Evolutionary conservation across 345 rosid genomes (phyloP).

Genomic region (Atalantia buxifolia): DNA sequence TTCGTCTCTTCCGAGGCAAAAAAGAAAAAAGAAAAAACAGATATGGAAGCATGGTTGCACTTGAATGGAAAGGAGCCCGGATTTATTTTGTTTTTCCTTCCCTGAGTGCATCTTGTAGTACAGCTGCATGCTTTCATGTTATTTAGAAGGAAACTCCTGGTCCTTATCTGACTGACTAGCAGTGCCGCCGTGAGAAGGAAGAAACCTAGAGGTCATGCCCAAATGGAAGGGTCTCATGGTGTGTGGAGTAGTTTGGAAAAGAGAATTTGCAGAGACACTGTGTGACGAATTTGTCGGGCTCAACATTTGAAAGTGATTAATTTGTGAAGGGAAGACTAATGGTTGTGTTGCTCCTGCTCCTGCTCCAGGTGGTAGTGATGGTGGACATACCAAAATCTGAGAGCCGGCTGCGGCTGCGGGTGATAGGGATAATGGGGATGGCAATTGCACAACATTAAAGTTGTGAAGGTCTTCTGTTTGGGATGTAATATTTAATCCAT

Average conservation of each 20-base stretch:
- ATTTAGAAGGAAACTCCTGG: slow-evolving; percentile 25
- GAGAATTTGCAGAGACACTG: slow-evolving; percentile 16
- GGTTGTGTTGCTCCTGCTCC: slow-evolving; percentile 30
- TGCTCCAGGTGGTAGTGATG: neutral
- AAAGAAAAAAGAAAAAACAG: neutral
- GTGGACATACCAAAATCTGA: slow-evolving; percentile 47
- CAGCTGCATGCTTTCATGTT: slow-evolving; percentile 2
- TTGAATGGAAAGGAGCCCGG: neutral
- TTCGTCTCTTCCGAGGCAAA: neutral
- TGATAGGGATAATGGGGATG: slow-evolving; percentile 44
- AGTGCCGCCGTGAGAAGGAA: slow-evolving; percentile 17
- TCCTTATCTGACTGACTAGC: slow-evolving; percentile 27
- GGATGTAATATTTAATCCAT: slow-evolving; percentile 26
- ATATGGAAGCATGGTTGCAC: slow-evolving; percentile 6
- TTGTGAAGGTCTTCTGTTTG: slow-evolving; percentile 30
- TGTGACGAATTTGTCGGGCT: slow-evolving; percentile 31
- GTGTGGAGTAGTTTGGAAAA: slow-evolving; percentile 13
- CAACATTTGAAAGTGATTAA: slow-evolving; percentile 52
- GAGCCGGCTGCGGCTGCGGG: slow-evolving; percentile 20
- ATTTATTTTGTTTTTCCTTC: neutral
- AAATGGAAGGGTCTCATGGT: slow-evolving; percentile 26
- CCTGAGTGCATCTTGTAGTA: neutral
- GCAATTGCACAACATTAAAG: slow-evolving; percentile 45
- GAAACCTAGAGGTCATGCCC: slow-evolving; percentile 29
- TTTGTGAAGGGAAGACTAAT: slow-evolving; percentile 34